A percentile compares a stretch with the other conserved stretches of the same genome.
Conservation (phyloP, 768 basidiomycete genomes). For the Pluteus cervinus region DNA sequence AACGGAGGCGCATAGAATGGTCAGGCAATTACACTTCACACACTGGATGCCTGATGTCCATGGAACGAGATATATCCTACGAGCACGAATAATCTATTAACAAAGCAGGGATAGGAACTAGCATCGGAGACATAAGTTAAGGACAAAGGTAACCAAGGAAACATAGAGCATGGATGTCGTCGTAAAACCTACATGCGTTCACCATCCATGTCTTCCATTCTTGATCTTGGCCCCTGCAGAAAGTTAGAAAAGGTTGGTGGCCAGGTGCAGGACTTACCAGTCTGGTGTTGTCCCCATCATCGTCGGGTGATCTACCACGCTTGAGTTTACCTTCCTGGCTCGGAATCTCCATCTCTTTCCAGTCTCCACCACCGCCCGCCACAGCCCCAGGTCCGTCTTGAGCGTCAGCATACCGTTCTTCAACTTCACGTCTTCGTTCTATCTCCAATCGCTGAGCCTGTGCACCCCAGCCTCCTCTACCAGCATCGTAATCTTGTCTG, state of each 20-base stretch:
- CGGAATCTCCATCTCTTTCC: slow-evolving; percentile 60
- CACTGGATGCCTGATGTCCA: slow-evolving; percentile 29
- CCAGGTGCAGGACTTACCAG: slow-evolving; percentile 36
- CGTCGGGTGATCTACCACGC: slow-evolving; percentile 71
- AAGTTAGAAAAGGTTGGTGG: background rate
- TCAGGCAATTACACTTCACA: slow-evolving; percentile 57
- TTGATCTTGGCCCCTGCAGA: slow-evolving; percentile 49
- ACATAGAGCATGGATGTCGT: slow-evolving; percentile 3
- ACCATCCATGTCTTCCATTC: slow-evolving; percentile 60
- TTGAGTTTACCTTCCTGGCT: slow-evolving; percentile 44
- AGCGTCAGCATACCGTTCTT: slow-evolving; percentile 81
- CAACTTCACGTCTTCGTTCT: slow-evolving; percentile 74
- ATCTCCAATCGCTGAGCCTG: slow-evolving; percentile 71
- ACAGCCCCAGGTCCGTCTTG: slow-evolving; percentile 77
- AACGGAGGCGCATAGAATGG: slow-evolving; percentile 66
- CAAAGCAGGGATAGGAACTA: slow-evolving; percentile 14
- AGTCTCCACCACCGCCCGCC: slow-evolving; percentile 80
- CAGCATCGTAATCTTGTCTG: slow-evolving; percentile 93
- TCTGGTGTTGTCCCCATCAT: slow-evolving; percentile 58
- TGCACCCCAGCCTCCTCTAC: slow-evolving; percentile 92
- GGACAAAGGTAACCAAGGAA: slow-evolving; percentile 5
- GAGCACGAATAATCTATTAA: slow-evolving; percentile 47
- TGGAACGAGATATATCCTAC: slow-evolving; percentile 35
- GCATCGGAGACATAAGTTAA: slow-evolving; percentile 19
- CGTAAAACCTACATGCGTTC: slow-evolving; percentile 56